Evolutionary conservation across 2,329 filamentous ascomycete species (phyloP).

Genomic region (Chrysosporium queenslandicum): DNA sequence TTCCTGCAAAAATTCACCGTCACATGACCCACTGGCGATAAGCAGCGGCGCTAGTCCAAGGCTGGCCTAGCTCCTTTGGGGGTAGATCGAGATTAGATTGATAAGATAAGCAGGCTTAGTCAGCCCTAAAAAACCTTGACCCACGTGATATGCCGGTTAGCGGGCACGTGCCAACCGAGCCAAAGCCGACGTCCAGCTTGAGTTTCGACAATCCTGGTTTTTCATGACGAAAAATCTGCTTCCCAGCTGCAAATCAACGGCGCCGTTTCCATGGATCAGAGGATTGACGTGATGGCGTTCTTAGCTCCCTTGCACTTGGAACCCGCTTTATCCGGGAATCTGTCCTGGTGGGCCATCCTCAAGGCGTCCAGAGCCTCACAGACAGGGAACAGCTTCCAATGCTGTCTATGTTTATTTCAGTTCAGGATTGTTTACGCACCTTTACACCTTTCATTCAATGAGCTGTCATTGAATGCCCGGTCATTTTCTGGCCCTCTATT

Average conservation of each 20-base stretch:
- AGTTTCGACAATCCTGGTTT: neutral
- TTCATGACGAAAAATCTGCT: neutral
- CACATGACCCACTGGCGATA: neutral
- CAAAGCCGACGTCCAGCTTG: neutral
- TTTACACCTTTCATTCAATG: too few relatives aligned
- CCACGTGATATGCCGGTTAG: conserved; percentile 1
- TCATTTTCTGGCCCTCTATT: too few relatives aligned
- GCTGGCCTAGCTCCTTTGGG: neutral
- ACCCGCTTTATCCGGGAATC: neutral
- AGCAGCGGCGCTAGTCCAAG: neutral
- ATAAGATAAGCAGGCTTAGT: conserved; percentile 1
- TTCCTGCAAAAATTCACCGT: neutral
- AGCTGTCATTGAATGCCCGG: too few relatives aligned
- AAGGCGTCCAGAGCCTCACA: neutral
- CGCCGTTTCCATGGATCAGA: neutral
- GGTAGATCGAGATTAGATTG: neutral
- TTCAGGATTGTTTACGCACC: too few relatives aligned
- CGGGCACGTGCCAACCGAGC: neutral
- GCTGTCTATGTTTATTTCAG: neutral
- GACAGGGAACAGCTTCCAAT: neutral
- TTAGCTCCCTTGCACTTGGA: neutral
- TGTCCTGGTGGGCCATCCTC: neutral
- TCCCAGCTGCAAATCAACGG: neutral
- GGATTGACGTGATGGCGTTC: neutral
- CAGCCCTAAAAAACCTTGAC: too few relatives aligned